Evolutionary conservation across 1,284 basidiomycete species (phyloP).

Genomic region (Tilletia horrida): DNA sequence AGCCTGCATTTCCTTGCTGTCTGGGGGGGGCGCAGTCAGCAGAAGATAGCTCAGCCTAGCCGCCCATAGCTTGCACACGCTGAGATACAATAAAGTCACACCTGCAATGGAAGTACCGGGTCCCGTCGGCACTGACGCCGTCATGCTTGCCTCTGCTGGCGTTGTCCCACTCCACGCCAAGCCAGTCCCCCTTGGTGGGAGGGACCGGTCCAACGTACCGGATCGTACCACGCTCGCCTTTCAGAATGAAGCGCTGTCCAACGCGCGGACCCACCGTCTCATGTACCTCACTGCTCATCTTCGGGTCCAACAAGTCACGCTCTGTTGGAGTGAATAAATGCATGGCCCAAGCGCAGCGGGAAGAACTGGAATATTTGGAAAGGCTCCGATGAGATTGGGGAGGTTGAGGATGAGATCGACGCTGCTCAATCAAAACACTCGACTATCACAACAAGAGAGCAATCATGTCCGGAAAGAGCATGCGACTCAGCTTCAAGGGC

Average conservation of each 20-base stretch:
- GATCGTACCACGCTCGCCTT: slow-evolving; percentile 60
- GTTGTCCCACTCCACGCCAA: slow-evolving; percentile 94
- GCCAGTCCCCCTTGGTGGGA: slow-evolving; percentile 70
- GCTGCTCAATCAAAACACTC: not conserved
- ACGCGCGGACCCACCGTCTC: slow-evolving; percentile 15
- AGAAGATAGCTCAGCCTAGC: not conserved
- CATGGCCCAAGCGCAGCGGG: not conserved
- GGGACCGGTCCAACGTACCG: slow-evolving; percentile 69
- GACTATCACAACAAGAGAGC: not conserved
- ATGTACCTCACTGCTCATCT: slow-evolving; percentile 12
- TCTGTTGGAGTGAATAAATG: not conserved
- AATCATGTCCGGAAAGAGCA: slow-evolving; percentile 7
- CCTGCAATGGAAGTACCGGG: slow-evolving; percentile 74
- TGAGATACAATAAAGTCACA: slow-evolving; percentile 56
- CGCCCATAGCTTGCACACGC: not conserved
- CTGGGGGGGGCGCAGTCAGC: slow-evolving; percentile 9
- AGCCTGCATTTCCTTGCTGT: slow-evolving; percentile 30
- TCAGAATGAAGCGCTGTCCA: slow-evolving; percentile 35
- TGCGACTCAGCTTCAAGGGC: slow-evolving; percentile 20
- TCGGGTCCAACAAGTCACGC: no score
- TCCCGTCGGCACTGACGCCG: slow-evolving; percentile 70
- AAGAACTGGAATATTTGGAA: not conserved
- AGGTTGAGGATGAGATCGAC: not conserved
- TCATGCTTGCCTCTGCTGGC: slow-evolving; percentile 77
- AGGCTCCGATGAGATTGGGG: slow-evolving; percentile 11